Conservation (phyloP, 2,329 filamentous ascomycete genomes). For the Orbilia javanica region DNA sequence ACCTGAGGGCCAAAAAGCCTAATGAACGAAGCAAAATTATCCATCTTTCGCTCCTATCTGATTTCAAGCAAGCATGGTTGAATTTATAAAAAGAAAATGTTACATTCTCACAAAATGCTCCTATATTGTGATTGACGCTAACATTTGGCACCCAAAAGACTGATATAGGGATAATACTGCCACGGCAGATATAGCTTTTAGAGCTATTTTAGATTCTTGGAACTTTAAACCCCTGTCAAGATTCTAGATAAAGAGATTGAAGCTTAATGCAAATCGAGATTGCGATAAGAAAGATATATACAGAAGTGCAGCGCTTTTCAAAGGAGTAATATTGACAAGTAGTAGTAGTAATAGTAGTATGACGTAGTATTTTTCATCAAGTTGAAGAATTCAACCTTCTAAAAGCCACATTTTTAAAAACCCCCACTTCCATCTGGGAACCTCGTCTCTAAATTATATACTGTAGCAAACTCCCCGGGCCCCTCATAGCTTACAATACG, state of each 20-base stretch:
- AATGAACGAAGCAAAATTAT: conserved; percentile 58
- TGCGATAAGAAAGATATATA: conserved; percentile 45
- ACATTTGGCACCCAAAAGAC: background rate
- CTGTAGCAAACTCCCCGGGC: background rate
- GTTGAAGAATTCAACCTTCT: conserved; percentile 24
- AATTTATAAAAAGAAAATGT: background rate
- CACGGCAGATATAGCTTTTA: background rate
- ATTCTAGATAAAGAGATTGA: background rate
- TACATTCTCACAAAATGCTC: background rate
- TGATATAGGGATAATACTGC: background rate
- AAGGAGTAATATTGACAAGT: conserved; percentile 22
- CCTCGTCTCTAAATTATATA: conserved; percentile 22
- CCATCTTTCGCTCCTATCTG: conserved; percentile 59
- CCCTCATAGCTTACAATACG: conserved; percentile 27
- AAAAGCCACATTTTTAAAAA: conserved; percentile 9
- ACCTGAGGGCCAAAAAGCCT: conserved; percentile 49
- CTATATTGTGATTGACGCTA: background rate
- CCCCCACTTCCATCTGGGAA: background rate
- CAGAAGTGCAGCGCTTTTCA: conserved; percentile 40
- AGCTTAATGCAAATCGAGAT: background rate
- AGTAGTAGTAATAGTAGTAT: conserved; percentile 22
- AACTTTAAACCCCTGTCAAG: background rate
- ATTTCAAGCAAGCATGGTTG: background rate
- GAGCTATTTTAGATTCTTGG: background rate
- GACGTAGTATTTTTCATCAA: conserved; percentile 28